Conservation (phyloP, 768 basidiomycete species). For the Hemileccinum rubropunctum region DNA sequence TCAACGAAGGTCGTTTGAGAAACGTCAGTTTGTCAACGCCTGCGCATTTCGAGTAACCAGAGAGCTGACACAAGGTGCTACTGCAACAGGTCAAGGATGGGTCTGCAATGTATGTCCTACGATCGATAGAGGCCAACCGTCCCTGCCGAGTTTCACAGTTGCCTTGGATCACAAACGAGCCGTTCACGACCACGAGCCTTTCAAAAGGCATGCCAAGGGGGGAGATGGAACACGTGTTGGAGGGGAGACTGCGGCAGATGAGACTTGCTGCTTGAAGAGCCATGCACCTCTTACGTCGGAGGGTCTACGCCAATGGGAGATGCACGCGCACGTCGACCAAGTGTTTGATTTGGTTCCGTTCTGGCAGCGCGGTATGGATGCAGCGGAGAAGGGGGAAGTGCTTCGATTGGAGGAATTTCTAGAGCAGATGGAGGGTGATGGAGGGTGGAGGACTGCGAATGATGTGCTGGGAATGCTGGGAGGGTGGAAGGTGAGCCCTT, state of each 20-base stretch:
- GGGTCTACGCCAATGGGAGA: slow-evolving; percentile 27
- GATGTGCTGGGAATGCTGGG: slow-evolving; percentile 32
- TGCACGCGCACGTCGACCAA: slow-evolving; percentile 41
- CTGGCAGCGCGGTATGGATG: slow-evolving; percentile 49
- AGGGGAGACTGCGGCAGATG: slow-evolving; percentile 11
- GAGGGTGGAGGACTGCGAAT: slow-evolving; percentile 29
- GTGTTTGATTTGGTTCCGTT: slow-evolving; percentile 51
- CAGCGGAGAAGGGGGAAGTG: slow-evolving; percentile 44
- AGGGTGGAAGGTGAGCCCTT: slow-evolving; percentile 13
- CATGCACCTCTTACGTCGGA: slow-evolving; percentile 29
- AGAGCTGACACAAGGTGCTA: slow-evolving; percentile 1
- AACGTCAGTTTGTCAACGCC: slow-evolving; percentile 16
- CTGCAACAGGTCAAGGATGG: slow-evolving; percentile 32
- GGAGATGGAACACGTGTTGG: background rate
- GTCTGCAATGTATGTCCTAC: slow-evolving; percentile 34
- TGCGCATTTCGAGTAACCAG: background rate
- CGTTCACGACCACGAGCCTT: slow-evolving; percentile 15
- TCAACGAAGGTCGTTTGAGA: slow-evolving; percentile 18
- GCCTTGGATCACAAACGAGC: slow-evolving; percentile 34
- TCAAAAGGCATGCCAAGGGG: background rate
- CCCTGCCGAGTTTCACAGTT: slow-evolving; percentile 25
- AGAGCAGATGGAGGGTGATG: slow-evolving; percentile 36
- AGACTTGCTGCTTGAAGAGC: slow-evolving; percentile 29
- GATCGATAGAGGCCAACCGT: slow-evolving; percentile 14
- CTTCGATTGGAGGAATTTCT: slow-evolving; percentile 46